Conservation (phyloP, 306 rosid species). For the Inga laurina region DNA sequence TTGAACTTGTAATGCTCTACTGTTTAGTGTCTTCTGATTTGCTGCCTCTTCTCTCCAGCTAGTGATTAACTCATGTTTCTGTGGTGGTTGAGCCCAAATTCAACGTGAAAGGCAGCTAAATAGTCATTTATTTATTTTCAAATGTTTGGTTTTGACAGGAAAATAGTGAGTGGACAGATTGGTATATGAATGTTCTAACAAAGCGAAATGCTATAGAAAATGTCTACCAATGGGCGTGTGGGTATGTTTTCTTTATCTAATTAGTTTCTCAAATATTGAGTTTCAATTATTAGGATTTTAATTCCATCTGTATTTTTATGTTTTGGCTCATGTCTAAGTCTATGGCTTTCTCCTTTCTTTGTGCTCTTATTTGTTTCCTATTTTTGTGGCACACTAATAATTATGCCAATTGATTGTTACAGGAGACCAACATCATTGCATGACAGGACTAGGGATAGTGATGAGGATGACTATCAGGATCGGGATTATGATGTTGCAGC, state of each 20-base stretch:
- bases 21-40: conserved; percentile 22
- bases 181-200: conserved; percentile 66
- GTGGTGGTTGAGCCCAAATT: neutral
- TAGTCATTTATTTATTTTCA: conserved; percentile 26
- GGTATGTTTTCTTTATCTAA: conserved; percentile 62
- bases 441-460: conserved; percentile 92
- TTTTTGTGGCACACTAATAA: conserved; percentile 9
- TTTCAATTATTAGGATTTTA: neutral
- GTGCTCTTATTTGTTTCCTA: neutral
- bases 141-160: conserved; percentile 52
- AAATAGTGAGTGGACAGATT: conserved; percentile 80
- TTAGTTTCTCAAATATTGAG: neutral
- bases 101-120: neutral
- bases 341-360: neutral
- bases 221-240: conserved; percentile 95
- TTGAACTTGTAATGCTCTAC: conserved; percentile 1
- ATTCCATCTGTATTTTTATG: neutral
- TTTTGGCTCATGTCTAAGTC: neutral
- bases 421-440: conserved; percentile 96
- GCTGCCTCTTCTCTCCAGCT: neutral
- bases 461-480: conserved; percentile 95
- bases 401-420: conserved; percentile 37
- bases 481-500: conserved; percentile 98
- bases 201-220: conserved; percentile 83
- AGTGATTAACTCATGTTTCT: conserved; percentile 22